Conservation (phyloP, 768 basidiomycete species). For the Hericium erinaceus region DNA sequence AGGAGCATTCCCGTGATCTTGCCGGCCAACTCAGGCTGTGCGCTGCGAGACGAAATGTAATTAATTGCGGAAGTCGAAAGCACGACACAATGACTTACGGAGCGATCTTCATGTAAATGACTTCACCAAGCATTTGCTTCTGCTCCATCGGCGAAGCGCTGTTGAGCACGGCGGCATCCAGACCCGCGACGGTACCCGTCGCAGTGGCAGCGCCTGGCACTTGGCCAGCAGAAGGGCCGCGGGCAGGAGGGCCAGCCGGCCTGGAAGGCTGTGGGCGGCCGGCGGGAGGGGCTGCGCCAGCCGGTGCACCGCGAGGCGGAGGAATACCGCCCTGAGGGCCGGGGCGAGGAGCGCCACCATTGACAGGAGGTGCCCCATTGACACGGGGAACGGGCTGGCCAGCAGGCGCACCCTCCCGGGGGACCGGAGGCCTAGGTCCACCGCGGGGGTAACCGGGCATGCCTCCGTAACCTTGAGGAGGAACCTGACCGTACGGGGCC, state of each 20-base stretch:
- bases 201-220: constrained; percentile 36
- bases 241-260: constrained; percentile 24
- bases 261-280: constrained; percentile 26
- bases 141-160: constrained; percentile 69
- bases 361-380: constrained; percentile 39
- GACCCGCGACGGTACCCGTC: constrained; percentile 40
- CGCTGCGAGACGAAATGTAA: constrained; percentile 30
- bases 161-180: constrained; percentile 55
- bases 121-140: constrained; percentile 99
- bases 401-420: constrained; percentile 62
- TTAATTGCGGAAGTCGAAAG: constrained; percentile 4
- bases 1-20: constrained; percentile 99
- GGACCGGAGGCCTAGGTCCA: constrained; percentile 51
- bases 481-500: constrained; percentile 60
- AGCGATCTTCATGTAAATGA: constrained; percentile 86
- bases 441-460: constrained; percentile 60
- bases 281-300: constrained; percentile 34
- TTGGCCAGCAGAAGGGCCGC: constrained; percentile 22
- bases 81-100: constrained; percentile 39
- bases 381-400: constrained; percentile 47
- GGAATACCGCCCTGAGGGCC: constrained; percentile 38
- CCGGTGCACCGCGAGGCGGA: constrained; percentile 36
- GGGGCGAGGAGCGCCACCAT: constrained; percentile 48
- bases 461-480: constrained; percentile 64
- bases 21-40: constrained; percentile 87